Percentiles rank a stretch among this genome's conserved stretches.
Evolutionary conservation across 2,329 filamentous ascomycete genomes (phyloP).

Genomic region (Metarhizium brunneum): DNA sequence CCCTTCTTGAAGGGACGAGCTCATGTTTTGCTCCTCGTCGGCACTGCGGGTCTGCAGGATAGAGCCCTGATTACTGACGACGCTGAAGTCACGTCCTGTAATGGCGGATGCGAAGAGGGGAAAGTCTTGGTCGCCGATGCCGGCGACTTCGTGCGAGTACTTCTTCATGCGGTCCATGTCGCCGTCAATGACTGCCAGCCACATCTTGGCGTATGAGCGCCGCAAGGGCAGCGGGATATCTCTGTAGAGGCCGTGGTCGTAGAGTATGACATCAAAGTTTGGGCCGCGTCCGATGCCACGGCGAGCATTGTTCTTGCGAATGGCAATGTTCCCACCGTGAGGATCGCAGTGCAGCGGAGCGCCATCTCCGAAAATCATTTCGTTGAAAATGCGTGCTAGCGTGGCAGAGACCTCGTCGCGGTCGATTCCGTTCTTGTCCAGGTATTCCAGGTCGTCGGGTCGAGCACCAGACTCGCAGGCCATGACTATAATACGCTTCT

Average conservation of each 20-base stretch:
- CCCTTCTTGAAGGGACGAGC: conserved; percentile 74
- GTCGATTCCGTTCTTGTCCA: conserved; percentile 81
- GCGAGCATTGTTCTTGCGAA: conserved; percentile 62
- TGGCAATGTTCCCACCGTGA: conserved; percentile 91
- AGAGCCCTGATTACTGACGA: conserved; percentile 54
- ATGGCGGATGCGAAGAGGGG: conserved; percentile 94
- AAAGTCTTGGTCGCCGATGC: conserved; percentile 82
- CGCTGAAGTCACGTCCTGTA: conserved; percentile 81
- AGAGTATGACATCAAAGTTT: conserved; percentile 93
- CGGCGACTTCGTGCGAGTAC: conserved; percentile 82
- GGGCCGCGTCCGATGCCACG: conserved; percentile 39
- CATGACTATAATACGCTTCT: conserved; percentile 88
- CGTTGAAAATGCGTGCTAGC: conserved; percentile 89
- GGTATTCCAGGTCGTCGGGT: conserved; percentile 78
- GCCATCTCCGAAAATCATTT: conserved; percentile 92
- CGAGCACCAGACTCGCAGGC: conserved; percentile 80
- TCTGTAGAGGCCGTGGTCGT: conserved; percentile 94
- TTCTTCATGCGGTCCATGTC: conserved; percentile 80
- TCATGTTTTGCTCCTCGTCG: conserved; percentile 81
- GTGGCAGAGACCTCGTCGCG: conserved; percentile 92
- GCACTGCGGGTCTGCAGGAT: conserved; percentile 51
- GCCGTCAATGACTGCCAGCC: conserved; percentile 89
- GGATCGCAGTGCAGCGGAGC: conserved; percentile 94
- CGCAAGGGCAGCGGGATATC: conserved; percentile 74
- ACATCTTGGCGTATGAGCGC: conserved; percentile 89